A percentile compares a stretch with the other conserved stretches of the same genome.
These are phyloP conservation scores for Plasmodium reichenowi DNA, from an alignment of 169 alveolate genomes.

Conservation along the genomic window DNA sequence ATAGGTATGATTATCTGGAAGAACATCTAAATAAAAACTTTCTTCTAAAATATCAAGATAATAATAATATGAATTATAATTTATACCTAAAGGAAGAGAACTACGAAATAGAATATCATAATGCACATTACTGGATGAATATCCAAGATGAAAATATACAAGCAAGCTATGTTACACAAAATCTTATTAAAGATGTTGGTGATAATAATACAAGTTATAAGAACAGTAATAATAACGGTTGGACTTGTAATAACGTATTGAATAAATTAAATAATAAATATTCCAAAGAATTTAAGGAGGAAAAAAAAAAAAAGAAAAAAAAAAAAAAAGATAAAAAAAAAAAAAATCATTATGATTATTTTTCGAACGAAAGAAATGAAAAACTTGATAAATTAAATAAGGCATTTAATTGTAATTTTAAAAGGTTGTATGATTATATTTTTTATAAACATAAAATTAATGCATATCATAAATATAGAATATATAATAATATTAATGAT, in stretches of 20 bases:
- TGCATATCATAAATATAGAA: slow-evolving; percentile 63
- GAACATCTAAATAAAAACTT: slow-evolving; percentile 30
- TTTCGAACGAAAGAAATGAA: not conserved
- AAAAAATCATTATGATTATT: not conserved
- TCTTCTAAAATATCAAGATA: slow-evolving; percentile 29
- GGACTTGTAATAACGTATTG: too few species aligned
- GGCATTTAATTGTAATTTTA: slow-evolving; percentile 25
- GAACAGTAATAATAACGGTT: too few species aligned
- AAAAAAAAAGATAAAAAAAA: not conserved
- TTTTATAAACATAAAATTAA: slow-evolving; percentile 71
- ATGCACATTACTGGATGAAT: slow-evolving; percentile 9
- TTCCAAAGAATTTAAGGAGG: too few species aligned
- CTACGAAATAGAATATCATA: not conserved
- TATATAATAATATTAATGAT: slow-evolving; percentile 36
- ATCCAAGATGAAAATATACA: not conserved
- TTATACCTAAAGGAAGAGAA: not conserved
- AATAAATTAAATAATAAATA: too few species aligned
- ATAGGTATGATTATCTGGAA: slow-evolving; percentile 25
- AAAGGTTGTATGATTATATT: slow-evolving; percentile 67
- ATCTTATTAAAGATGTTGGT: not conserved
- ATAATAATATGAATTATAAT: slow-evolving; percentile 15
- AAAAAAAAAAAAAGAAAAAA: not conserved
- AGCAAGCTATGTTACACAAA: not conserved
- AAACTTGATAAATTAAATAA: not conserved
- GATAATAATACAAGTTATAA: not conserved